Evolutionary conservation across 2,329 filamentous ascomycete species (phyloP).

Genomic region (Plenodomus tracheiphilus): DNA sequence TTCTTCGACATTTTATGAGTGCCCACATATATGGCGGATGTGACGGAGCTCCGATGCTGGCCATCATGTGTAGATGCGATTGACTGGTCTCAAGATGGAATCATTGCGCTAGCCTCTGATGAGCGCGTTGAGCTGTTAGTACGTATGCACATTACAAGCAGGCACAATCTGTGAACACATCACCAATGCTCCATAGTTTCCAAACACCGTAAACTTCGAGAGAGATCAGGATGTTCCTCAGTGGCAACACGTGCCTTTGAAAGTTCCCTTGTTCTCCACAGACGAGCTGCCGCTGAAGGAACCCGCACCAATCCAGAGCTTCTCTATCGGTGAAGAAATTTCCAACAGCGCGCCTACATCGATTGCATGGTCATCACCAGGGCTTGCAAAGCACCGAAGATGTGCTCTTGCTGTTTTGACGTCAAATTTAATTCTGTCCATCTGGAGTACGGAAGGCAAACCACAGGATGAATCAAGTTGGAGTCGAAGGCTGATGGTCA

Average conservation of each 20-base stretch:
- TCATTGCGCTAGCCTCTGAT: constrained; percentile 60
- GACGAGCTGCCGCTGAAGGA: constrained; percentile 52
- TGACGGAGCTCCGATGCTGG: constrained; percentile 47
- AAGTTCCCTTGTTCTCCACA: constrained; percentile 56
- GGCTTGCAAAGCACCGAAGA: constrained; percentile 57
- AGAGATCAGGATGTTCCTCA: constrained; percentile 36
- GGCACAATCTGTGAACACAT: not conserved
- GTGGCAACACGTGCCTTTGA: constrained; percentile 48
- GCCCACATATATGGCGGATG: constrained; percentile 33
- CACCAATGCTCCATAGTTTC: constrained; percentile 27
- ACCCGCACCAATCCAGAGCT: constrained; percentile 51
- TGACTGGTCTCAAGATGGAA: constrained; percentile 63
- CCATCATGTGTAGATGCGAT: constrained; percentile 58
- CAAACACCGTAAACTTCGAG: constrained; percentile 34
- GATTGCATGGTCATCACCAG: constrained; percentile 61
- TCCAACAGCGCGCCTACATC: constrained; percentile 55
- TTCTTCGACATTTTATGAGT: not conserved
- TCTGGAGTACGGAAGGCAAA: constrained; percentile 57
- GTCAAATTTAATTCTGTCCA: constrained; percentile 58
- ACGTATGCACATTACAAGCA: not conserved
- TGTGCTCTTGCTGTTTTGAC: constrained; percentile 61
- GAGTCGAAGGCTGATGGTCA: constrained; percentile 58
- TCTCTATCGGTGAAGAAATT: constrained; percentile 63
- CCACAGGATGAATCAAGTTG: constrained; percentile 51
- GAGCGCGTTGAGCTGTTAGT: constrained; percentile 60